Evolutionary conservation across 257 asterid species (phyloP).

Genomic region (Lithospermum erythrorhizon): DNA sequence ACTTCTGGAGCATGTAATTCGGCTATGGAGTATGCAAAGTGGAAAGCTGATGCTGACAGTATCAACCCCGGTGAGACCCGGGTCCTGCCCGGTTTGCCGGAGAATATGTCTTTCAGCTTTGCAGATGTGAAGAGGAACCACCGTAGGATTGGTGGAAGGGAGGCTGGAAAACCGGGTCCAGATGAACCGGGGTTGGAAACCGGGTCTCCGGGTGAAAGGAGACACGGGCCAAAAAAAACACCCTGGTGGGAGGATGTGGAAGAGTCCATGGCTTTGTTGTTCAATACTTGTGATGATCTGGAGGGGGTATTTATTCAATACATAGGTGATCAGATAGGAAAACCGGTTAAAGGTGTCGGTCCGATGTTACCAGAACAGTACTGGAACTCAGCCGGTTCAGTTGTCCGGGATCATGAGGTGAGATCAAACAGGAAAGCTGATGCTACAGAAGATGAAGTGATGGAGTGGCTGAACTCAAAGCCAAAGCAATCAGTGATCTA

Average conservation of each 20-base stretch:
- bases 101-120: conserved; percentile 27
- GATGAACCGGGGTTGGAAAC: neutral
- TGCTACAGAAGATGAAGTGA: conserved; percentile 50
- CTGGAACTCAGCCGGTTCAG: conserved; percentile 34
- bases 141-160: conserved; percentile 1
- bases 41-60: conserved; percentile 32
- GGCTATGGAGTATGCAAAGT: conserved; percentile 45
- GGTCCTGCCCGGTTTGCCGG: conserved; percentile 30
- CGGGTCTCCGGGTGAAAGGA: conserved; percentile 20
- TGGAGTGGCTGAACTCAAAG: conserved; percentile 53
- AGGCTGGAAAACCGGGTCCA: conserved; percentile 3
- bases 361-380: conserved; percentile 52
- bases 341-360: conserved; percentile 48
- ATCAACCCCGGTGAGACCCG: conserved; percentile 35
- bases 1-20: conserved; percentile 43
- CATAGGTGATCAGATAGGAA: conserved; percentile 20
- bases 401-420: conserved; percentile 29
- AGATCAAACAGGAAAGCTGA: conserved; percentile 40
- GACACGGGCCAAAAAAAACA: conserved; percentile 30
- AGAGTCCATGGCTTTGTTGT: conserved; percentile 32
- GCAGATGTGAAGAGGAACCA: conserved; percentile 24
- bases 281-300: conserved; percentile 52
- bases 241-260: conserved; percentile 48
- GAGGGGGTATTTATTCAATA: conserved; percentile 44
- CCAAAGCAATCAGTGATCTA: conserved; percentile 46